A percentile compares a stretch with the other conserved stretches of the same genome.
Conservation (phyloP, 768 basidiomycete species). For the Boletus vermiculosoides region DNA sequence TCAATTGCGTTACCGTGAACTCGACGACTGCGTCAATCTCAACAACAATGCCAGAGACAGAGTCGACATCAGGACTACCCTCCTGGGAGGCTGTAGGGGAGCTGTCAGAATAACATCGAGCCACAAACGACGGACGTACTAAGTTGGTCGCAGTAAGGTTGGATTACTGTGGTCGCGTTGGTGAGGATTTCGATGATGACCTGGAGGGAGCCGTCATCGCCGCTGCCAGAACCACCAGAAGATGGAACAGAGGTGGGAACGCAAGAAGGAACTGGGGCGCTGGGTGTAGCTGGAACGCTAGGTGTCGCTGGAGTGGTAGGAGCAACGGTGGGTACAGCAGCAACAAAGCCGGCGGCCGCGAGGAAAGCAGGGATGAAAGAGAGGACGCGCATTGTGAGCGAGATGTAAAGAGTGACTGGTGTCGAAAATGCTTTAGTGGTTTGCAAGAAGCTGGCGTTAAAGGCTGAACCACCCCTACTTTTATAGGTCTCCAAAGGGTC, state of each 20-base stretch:
- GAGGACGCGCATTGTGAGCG: slow-evolving; percentile 26
- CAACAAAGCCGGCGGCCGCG: slow-evolving; percentile 17
- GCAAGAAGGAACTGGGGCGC: not conserved
- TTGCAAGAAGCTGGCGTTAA: not conserved
- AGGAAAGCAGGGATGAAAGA: slow-evolving; percentile 22
- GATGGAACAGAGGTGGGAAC: not conserved
- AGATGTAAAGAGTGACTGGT: slow-evolving; percentile 15
- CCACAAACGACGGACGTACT: not conserved
- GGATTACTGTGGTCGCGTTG: not conserved
- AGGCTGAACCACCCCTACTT: not conserved
- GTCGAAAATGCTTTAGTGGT: not conserved
- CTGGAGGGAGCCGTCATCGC: not conserved
- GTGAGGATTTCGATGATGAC: slow-evolving; percentile 1
- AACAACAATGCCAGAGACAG: not conserved
- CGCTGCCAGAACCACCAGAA: not conserved
- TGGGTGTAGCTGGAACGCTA: not conserved
- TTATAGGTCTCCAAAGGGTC: slow-evolving; percentile 4
- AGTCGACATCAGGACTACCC: not conserved
- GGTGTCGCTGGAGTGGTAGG: not conserved
- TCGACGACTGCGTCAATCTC: slow-evolving; percentile 5
- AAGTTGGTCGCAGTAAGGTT: not conserved
- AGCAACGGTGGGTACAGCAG: slow-evolving; percentile 7
- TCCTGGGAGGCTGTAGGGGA: not conserved
- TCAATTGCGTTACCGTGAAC: not conserved
- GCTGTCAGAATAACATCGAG: not conserved